Evolutionary conservation across 768 basidiomycete species (phyloP), one percentile per base, ranked within the genome.

Genomic region (Suillus luteus): DNA sequence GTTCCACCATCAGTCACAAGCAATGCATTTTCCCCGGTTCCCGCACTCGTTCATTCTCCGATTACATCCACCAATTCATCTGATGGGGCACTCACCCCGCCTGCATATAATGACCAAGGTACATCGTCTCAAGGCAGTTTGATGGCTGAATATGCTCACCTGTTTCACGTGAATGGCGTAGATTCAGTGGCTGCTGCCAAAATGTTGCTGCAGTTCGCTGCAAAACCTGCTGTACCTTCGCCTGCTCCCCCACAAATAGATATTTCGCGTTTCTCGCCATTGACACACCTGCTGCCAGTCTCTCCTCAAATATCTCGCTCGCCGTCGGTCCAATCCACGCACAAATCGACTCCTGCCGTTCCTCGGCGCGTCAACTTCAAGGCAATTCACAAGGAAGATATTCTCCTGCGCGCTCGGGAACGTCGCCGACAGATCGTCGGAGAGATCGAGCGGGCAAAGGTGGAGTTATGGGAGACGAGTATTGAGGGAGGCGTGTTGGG

Each of bases 391-490:
- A 82, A 78, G 65, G 79, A 76, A 31, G 82, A 80, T 12, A 75
- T 88, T 24, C 64, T 92, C 38, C 76, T 72, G 51, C 80, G 81
- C 15, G 90, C 89, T 15, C 79, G 76, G 61, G 83, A 84, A 68
- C 80, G 83, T 69, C 82, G 84, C 64, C 74, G 75, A 61, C 78
- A 84, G 67, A 67, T 93, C 43, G 75, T 76, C 62, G 75, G 75
- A 11, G 86, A 89, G 75, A 75, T 92, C 52, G 81, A 86, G 57
- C 78, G 76, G 60, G 83, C 86, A 27, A 88, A 88, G 70, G 79
- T 84, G 35, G 86, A 88, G 69, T 73, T 92, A 62, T 92, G 91
- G 91, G 89, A 91, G 76, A 81, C 82, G 59, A 86, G 85, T 46
- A 81, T 91, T 59, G 90, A 91, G 74, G 83, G 86, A 69, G 88